A percentile compares a stretch with the other conserved stretches of the same genome.
phyloP scores from a whole-genome alignment of 106 monocot genomes.

The Dendrobium huoshanense region DNA sequence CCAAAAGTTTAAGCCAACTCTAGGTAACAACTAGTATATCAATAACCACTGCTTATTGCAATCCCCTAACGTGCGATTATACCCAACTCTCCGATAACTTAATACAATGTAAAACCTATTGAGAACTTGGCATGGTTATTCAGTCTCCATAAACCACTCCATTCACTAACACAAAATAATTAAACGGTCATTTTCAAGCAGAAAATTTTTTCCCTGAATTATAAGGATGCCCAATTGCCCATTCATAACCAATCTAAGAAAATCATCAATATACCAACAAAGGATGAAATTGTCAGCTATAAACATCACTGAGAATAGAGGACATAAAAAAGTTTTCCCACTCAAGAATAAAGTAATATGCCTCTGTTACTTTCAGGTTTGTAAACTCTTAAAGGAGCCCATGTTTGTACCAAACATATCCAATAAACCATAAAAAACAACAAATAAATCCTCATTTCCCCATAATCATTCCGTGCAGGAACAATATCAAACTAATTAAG shows the following conservation, averaged over 20 bases:
- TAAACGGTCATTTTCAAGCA: background rate
- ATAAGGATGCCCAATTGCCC: background rate
- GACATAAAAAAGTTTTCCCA: background rate
- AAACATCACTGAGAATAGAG: background rate
- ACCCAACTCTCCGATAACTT: background rate
- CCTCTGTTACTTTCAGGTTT: background rate
- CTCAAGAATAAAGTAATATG: background rate
- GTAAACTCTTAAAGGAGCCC: background rate
- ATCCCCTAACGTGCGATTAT: background rate
- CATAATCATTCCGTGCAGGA: background rate
- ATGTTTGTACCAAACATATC: background rate
- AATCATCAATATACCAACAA: background rate
- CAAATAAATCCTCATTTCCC: background rate
- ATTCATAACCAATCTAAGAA: background rate
- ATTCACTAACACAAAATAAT: background rate
- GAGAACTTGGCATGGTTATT: background rate
- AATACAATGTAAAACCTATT: background rate
- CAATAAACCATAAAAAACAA: background rate
- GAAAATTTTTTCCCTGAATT: background rate
- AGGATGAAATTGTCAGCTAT: background rate
- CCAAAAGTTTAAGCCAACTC: background rate
- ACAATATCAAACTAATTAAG: background rate
- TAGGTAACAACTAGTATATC: background rate
- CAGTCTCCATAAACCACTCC: background rate
- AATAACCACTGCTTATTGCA: background rate